phyloP scores from a whole-genome alignment of 768 basidiomycete species.

The Termitomyces sp. region DNA sequence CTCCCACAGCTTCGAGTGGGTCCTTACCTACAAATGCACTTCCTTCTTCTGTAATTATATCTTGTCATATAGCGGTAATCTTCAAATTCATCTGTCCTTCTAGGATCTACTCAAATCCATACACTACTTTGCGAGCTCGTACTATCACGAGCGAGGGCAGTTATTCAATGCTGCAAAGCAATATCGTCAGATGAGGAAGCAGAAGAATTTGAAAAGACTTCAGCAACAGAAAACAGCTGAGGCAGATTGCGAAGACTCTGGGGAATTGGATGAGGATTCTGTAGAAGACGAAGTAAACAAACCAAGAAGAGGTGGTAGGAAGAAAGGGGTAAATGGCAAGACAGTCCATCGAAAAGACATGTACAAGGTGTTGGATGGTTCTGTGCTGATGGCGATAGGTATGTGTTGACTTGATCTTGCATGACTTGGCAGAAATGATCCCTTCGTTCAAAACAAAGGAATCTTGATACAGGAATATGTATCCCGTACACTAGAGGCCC shows the following conservation, averaged over 20 bases:
- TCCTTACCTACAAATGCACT: conserved; percentile 14
- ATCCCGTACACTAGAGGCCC: conserved; percentile 32
- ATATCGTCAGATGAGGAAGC: conserved; percentile 39
- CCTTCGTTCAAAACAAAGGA: conserved; percentile 25
- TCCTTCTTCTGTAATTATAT: conserved; percentile 47
- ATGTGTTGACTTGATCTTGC: neutral
- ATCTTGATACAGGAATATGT: conserved; percentile 69
- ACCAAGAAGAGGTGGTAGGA: conserved; percentile 10
- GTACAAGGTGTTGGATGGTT: conserved; percentile 73
- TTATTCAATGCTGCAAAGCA: conserved; percentile 45
- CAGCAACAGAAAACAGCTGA: conserved; percentile 12
- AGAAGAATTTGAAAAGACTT: conserved; percentile 16
- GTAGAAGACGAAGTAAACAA: conserved; percentile 2
- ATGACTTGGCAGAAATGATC: neutral
- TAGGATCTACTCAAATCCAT: conserved; percentile 49
- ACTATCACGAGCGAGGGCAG: conserved; percentile 60
- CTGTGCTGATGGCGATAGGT: conserved; percentile 72
- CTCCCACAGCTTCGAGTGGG: conserved; percentile 17
- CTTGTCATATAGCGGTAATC: conserved; percentile 3
- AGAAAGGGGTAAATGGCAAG: conserved; percentile 15
- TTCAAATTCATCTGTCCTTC: conserved; percentile 2
- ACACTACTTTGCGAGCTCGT: conserved; percentile 40
- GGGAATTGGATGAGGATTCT: conserved; percentile 8
- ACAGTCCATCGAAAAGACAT: conserved; percentile 44
- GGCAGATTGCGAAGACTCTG: conserved; percentile 9